Evolutionary conservation across 805 yeast genomes (phyloP).

Genomic region (Zygoascus tannicola): DNA sequence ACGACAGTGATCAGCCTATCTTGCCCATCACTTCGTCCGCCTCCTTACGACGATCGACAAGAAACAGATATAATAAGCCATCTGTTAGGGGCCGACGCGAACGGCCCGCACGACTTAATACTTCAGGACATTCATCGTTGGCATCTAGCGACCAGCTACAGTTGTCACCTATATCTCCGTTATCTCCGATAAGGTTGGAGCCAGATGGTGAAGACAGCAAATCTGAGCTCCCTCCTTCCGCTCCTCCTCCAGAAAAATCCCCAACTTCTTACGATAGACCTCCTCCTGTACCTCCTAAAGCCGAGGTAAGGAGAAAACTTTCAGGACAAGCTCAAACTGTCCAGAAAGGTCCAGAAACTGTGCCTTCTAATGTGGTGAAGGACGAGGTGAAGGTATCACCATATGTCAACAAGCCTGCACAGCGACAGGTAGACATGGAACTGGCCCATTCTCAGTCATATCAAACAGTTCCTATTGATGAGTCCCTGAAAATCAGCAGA

Average conservation of each 20-base stretch:
- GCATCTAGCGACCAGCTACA: no score
- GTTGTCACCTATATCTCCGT: background rate
- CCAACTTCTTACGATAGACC: background rate
- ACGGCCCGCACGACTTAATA: slow-evolving; percentile 1
- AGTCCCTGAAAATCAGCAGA: no score
- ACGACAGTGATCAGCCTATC: slow-evolving; percentile 20
- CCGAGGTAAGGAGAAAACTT: background rate
- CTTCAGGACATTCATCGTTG: no score
- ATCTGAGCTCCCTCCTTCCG: slow-evolving; percentile 1
- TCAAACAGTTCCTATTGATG: no score
- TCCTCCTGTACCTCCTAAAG: slow-evolving; percentile 2
- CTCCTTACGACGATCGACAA: slow-evolving; percentile 18
- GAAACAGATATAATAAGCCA: slow-evolving; percentile 17
- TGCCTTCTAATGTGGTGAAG: no score
- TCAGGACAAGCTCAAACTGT: background rate
- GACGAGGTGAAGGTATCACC: slow-evolving; percentile 3
- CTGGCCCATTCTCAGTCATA: no score
- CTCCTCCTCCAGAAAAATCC: slow-evolving; percentile 1
- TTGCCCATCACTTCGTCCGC: slow-evolving; percentile 17
- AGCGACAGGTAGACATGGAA: no score
- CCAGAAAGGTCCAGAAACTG: background rate
- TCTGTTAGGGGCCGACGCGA: slow-evolving; percentile 3
- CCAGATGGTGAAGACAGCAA: background rate
- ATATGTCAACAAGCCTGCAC: no score
- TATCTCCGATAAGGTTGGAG: background rate